Evolutionary conservation across 2,329 filamentous ascomycete genomes (phyloP), one percentile per base, ranked within the genome.

Genomic region (Arthrocladium fulminans): DNA sequence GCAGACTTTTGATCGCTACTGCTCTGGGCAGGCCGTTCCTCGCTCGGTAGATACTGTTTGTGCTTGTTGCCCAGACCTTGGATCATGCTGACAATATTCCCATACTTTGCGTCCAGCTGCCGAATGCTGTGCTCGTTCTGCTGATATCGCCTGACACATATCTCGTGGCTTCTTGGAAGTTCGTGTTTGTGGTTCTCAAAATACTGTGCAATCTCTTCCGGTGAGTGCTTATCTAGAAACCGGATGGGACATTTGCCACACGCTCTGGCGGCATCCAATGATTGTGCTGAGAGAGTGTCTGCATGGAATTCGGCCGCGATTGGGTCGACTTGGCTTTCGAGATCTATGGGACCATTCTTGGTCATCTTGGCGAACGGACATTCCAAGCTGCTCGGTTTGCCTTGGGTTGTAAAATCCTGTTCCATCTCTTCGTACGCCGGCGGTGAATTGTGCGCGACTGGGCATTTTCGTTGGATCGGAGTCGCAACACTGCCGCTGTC

Each of bases 171-270:
- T 59, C 90, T 80, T 8, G 90, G 90, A 47, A 97, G 78, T 65
- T 95, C 86, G 67, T 97, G 89, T 65, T 96, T 96, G 70, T 96
- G 89, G 45, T 83, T 88, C 65, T 96, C 87, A 61, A 97, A 88
- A 65, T 95, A 97, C 60, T 85, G 80, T 12, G 90, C 90, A 53
- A 97, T 83, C 63, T 96, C 89, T 69, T 95, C 87, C 1, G 90
- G 87, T 2, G 88, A 88, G 62, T 95, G 89, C 64, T 94, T 84
- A 65, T 96, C 84, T 62, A 96, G 73, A 68, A 85, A 96, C 41
- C 90, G 85, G 51, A 97, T 97, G 2, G 90, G 90, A 65, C 90
- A 97, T 62, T 88, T 88, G 49, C 79, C 72, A 23, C 44, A 47
- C 7, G 20, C 44, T 15, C 73, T 70, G 8, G 75, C 75, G 23